Base-by-base conservation (phyloP, 768 basidiomycete species). In the Tylopilus intermedius region DNA sequence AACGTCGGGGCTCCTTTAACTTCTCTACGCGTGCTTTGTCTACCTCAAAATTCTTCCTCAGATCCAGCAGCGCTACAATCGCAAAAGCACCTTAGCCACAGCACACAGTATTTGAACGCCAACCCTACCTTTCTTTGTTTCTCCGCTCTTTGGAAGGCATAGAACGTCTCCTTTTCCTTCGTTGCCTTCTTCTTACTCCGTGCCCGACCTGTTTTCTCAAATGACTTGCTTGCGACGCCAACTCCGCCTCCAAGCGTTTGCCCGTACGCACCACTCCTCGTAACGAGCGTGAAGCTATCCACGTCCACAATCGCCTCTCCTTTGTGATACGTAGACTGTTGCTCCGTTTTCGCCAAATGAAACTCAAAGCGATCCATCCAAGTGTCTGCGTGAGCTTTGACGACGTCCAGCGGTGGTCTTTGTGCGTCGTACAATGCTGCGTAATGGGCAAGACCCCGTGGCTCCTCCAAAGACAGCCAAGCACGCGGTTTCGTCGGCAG, bases 201-300 rank as follows among this genome's bases (percentile, higher is more conserved):
- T 33, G 57, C 71, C 62, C 47, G 58, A 47, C 68, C 71, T 0
- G 64, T 67, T 14, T 57, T 66, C 61, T 76, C 70, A 59, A 74
- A 84, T 62, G 72, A 71, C 67, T 88, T 89, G 66, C 74, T 79
- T 9, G 81, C 82, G 8, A 86, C 79, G 2, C 74, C 77, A 33
- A 81, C 76, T 0, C 90, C 92, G 13, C 92, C 91, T 27, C 93
- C 93, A 5, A 93, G 73, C 1, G 90, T 90, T 64, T 90, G 77
- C 5, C 94, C 93, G 61, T 94, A 94, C 21, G 87, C 86, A 10
- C 94, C 94, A 5, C 92, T 90, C 35, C 94, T 79, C 18, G 86
- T 89, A 33, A 97, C 94, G 11, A 97, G 80, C 11, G 92, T 95
- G 67, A 95, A 97, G 2, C 94, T 94, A 56, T 97, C 94, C 54